Conservation (phyloP, 192 early-diverging fungal genomes). For the Funneliformis geosporum region DNA sequence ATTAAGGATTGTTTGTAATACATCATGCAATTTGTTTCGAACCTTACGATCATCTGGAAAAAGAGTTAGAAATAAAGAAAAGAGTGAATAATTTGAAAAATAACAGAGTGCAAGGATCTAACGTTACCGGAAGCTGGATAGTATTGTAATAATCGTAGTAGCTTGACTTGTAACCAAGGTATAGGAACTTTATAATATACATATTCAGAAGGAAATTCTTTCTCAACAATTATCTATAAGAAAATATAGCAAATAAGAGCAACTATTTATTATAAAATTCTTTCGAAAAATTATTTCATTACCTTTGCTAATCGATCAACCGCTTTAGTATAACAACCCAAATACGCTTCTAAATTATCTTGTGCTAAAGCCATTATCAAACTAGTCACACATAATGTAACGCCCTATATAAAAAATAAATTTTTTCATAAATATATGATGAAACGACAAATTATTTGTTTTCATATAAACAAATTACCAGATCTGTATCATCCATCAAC, state of each 20-base stretch:
- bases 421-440: background rate
- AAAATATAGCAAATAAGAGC: background rate
- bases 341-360: slow-evolving; percentile 80
- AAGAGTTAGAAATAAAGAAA: slow-evolving; percentile 13
- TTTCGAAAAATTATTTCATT: background rate
- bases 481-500: slow-evolving; percentile 86
- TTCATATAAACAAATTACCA: slow-evolving; percentile 46
- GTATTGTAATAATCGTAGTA: slow-evolving; percentile 92
- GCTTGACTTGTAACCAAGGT: slow-evolving; percentile 98
- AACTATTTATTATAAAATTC: slow-evolving; percentile 2
- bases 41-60: slow-evolving; percentile 56
- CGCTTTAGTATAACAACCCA: slow-evolving; percentile 74
- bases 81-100: background rate
- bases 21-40: slow-evolving; percentile 64
- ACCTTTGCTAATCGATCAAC: slow-evolving; percentile 80
- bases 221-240: slow-evolving; percentile 78
- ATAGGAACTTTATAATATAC: slow-evolving; percentile 97
- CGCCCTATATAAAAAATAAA: slow-evolving; percentile 58
- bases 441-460: background rate
- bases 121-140: slow-evolving; percentile 80
- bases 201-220: slow-evolving; percentile 82
- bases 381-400: slow-evolving; percentile 79
- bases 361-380: slow-evolving; percentile 91
- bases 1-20: slow-evolving; percentile 82
- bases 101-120: background rate